A percentile compares a stretch with the other conserved stretches of the same genome.
Evolutionary conservation across 2,329 filamentous ascomycete species (phyloP).

Genomic region (Aspergillus neotritici): DNA sequence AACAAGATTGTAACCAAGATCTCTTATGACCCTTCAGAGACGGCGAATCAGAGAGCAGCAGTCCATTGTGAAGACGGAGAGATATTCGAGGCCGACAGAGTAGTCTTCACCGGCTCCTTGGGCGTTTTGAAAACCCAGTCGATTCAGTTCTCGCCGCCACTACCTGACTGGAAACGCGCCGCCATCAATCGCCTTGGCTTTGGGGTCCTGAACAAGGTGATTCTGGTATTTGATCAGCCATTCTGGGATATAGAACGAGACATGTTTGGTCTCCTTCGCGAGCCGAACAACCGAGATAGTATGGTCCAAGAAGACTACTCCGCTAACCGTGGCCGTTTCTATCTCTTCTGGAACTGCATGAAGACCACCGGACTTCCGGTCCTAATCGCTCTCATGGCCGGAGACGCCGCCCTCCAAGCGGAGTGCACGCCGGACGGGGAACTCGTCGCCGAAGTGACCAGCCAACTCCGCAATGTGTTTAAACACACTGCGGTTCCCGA

Average conservation of each 20-base stretch:
- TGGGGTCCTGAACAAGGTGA: constrained; percentile 90
- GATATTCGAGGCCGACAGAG: constrained; percentile 72
- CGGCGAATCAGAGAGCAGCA: constrained; percentile 46
- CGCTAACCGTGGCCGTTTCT: constrained; percentile 78
- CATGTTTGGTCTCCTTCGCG: constrained; percentile 87
- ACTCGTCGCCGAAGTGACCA: constrained; percentile 74
- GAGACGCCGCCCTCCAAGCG: constrained; percentile 83
- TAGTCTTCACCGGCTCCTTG: constrained; percentile 85
- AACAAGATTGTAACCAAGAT: constrained; percentile 68
- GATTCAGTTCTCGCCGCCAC: constrained; percentile 78
- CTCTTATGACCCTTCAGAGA: constrained; percentile 50
- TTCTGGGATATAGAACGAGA: constrained; percentile 90
- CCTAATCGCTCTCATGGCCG: constrained; percentile 89
- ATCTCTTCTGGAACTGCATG: constrained; percentile 95
- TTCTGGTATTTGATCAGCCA: constrained; percentile 77
- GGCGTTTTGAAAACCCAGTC: constrained; percentile 79
- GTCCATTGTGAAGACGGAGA: constrained; percentile 75
- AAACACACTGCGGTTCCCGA: constrained; percentile 58
- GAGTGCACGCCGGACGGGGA: constrained; percentile 70
- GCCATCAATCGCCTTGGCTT: constrained; percentile 83
- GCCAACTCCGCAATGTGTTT: constrained; percentile 72
- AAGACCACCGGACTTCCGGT: constrained; percentile 84
- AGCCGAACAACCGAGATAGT: constrained; percentile 63
- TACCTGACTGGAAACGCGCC: constrained; percentile 80
- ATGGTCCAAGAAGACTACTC: constrained; percentile 74